A percentile compares a stretch with the other conserved stretches of the same genome.
Evolutionary conservation across 2,329 filamentous ascomycete species (phyloP).

Genomic region (Huntiella decipiens): DNA sequence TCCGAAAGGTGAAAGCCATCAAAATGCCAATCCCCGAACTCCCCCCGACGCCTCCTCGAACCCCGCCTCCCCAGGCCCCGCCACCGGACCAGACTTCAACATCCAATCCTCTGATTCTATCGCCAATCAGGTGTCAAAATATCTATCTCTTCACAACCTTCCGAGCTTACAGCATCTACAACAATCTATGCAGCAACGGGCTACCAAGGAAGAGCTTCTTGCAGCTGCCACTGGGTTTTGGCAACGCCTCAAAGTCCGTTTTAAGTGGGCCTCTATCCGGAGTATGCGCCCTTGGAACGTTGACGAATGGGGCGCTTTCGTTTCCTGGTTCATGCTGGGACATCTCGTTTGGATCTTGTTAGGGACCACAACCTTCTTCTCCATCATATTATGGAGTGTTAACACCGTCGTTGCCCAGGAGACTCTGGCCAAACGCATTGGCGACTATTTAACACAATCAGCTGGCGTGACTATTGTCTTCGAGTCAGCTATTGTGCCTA

Average conservation of each 20-base stretch:
- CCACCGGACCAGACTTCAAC: background rate
- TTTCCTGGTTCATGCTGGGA: conserved; percentile 82
- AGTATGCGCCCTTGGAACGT: conserved; percentile 87
- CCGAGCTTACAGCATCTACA: conserved; percentile 2
- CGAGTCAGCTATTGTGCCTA: conserved; percentile 91
- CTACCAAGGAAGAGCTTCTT: conserved; percentile 82
- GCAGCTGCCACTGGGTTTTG: conserved; percentile 85
- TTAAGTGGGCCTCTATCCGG: conserved; percentile 95
- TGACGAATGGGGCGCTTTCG: conserved; percentile 89
- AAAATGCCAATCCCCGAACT: background rate
- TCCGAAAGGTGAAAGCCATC: background rate
- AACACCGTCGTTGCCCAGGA: conserved; percentile 97
- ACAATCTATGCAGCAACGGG: conserved; percentile 39
- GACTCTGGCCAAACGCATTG: conserved; percentile 80
- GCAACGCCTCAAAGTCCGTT: conserved; percentile 72
- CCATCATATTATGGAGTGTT: conserved; percentile 70
- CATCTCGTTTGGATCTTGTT: conserved; percentile 93
- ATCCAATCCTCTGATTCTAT: conserved; percentile 21
- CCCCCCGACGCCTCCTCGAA: background rate
- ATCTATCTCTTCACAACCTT: conserved; percentile 24
- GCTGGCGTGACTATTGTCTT: conserved; percentile 89
- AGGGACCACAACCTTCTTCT: conserved; percentile 94
- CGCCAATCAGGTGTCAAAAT: conserved; percentile 36
- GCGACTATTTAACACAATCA: conserved; percentile 86
- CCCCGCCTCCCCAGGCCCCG: conserved; percentile 10